Conservation (phyloP, 176 grass and related monocot species). For the Oryza brachyantha region DNA sequence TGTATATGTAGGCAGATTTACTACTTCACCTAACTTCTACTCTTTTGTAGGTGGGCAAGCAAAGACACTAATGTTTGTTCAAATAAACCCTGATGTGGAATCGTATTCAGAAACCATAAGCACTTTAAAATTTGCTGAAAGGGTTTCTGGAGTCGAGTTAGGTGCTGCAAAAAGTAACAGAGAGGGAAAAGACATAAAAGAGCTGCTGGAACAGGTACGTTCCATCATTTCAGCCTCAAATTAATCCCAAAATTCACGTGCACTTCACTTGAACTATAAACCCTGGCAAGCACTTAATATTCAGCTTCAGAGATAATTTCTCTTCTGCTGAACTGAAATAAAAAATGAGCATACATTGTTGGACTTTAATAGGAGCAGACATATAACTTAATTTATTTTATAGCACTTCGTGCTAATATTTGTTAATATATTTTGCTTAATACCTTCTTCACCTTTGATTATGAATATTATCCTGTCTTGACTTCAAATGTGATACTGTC, state of each 20-base stretch:
- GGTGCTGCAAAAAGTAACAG: slow-evolving; percentile 90
- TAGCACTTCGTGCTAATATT: background rate
- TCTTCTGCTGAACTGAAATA: slow-evolving; percentile 8
- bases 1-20: background rate
- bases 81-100: slow-evolving; percentile 86
- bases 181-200: slow-evolving; percentile 98
- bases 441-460: background rate
- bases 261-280: slow-evolving; percentile 5
- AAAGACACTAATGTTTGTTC: slow-evolving; percentile 97
- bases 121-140: slow-evolving; percentile 97
- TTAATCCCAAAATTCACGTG: background rate
- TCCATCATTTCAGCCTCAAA: background rate
- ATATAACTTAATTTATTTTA: background rate
- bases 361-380: slow-evolving; percentile 11
- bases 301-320: background rate
- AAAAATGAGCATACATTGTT: background rate
- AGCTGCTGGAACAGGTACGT: slow-evolving; percentile 84
- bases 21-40: background rate
- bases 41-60: slow-evolving; percentile 82
- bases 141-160: slow-evolving; percentile 97
- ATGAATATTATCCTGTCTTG: slow-evolving; percentile 5
- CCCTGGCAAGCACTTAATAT: background rate
- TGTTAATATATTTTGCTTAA: background rate
- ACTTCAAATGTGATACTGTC: slow-evolving; percentile 25
- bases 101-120: slow-evolving; percentile 96